Conservation (phyloP, 108 stramenopile species). For the Nitzschia palea region DNA sequence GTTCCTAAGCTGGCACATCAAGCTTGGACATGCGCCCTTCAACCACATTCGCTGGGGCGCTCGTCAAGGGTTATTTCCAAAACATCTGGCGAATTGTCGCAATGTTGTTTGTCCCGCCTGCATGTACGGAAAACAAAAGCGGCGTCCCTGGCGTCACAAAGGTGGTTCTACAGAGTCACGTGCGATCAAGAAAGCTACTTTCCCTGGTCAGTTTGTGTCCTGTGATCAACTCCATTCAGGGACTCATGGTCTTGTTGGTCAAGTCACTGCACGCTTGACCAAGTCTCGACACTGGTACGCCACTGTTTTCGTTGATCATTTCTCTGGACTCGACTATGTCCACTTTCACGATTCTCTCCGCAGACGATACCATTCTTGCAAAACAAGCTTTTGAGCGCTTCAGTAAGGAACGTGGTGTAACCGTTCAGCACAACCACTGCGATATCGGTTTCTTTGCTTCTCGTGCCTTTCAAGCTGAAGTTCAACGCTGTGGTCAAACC, state of each 20-base stretch:
- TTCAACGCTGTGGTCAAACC: conserved; percentile 14
- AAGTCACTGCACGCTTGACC: neutral
- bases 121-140: neutral
- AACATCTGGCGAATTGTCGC: conserved; percentile 8
- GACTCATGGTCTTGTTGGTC: neutral
- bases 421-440: conserved; percentile 40
- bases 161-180: too few relatives aligned
- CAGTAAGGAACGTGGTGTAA: conserved; percentile 12
- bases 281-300: conserved; percentile 29
- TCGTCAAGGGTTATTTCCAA: conserved; percentile 22
- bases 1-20: neutral
- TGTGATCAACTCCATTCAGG: conserved; percentile 41
- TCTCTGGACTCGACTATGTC: conserved; percentile 24
- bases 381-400: conserved; percentile 45
- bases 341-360: conserved; percentile 28
- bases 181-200: conserved; percentile 14
- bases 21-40: neutral
- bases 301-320: conserved; percentile 42
- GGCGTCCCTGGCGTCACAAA: neutral
- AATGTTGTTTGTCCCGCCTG: neutral
- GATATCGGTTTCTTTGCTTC: conserved; percentile 58
- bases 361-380: conserved; percentile 37
- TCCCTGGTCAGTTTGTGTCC: conserved; percentile 28
- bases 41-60: neutral
- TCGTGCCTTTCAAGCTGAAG: conserved; percentile 15